phyloP scores from a whole-genome alignment of 306 rosid genomes.

The Delonix regia region DNA sequence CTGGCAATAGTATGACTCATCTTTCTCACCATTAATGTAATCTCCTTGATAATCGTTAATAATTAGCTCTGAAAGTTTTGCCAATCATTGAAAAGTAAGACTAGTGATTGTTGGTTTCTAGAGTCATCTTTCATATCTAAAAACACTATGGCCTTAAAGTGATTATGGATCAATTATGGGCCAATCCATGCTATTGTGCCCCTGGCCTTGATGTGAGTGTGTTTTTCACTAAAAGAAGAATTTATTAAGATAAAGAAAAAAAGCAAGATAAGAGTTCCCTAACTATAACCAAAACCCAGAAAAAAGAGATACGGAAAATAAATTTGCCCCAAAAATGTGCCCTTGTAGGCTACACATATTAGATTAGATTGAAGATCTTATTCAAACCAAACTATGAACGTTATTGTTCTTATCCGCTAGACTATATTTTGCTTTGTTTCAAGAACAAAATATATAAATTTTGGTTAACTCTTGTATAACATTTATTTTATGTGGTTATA shows the following conservation, averaged over 20 bases:
- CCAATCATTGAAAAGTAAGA: neutral
- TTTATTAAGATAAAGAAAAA: too few species aligned
- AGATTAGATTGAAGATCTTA: slow-evolving; percentile 17
- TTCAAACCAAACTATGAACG: too few species aligned
- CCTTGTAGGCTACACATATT: too few species aligned
- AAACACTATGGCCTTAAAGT: neutral
- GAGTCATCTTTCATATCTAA: slow-evolving; percentile 16
- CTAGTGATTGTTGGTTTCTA: neutral
- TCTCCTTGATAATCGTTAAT: slow-evolving; percentile 2
- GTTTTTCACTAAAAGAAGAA: too few species aligned
- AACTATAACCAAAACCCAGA: too few species aligned
- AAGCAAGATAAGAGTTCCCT: too few species aligned
- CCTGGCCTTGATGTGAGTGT: neutral
- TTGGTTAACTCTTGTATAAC: slow-evolving; percentile 10
- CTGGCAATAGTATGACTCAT: neutral
- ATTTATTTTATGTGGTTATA: neutral
- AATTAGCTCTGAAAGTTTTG: neutral
- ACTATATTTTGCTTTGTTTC: slow-evolving; percentile 13
- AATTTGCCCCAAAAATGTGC: too few species aligned
- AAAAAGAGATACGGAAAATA: too few species aligned
- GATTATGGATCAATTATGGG: neutral
- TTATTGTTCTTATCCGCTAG: slow-evolving; percentile 19
- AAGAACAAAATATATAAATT: slow-evolving; percentile 11
- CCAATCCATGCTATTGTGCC: slow-evolving; percentile 1
- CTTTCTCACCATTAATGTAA: slow-evolving; percentile 5